Base-by-base conservation (phyloP, 2,329 filamentous ascomycete genomes). In the Coniella lustricola region DNA sequence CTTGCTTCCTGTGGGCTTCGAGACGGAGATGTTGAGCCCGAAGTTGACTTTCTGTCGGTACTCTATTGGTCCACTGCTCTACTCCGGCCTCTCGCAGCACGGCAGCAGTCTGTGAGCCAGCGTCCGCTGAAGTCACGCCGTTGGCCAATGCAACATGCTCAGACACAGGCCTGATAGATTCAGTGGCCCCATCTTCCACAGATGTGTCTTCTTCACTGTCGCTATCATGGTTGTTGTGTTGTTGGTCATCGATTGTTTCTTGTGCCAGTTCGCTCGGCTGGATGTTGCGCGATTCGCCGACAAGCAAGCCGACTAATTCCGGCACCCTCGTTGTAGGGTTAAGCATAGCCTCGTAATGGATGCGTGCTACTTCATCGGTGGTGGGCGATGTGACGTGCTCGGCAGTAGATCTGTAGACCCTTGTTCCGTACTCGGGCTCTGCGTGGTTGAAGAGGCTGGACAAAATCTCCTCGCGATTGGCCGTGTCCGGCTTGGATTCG, bases 401-500 rank as follows among this genome's bases (percentile, higher is more conserved):
- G 7, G 47, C 49, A 20, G 44, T 29, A 7, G 59, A 55, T 3
- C 59, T 57, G 16, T 58, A 59, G 44, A 64, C 64, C 4, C 62
- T 63, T 42, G 63, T 62, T 18, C 62, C 64, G 22, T 66, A 64
- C 9, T 60, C 50, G 46, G 61, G 58, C 13, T 61, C 63, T 42
- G 51, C 60, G 36, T 60, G 60, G 25, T 58, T 57, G 44, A 80
- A 79, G 3, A 79, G 59, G 17, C 69, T 74, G 12, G 69, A 71
- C 47, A 89, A 68, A 31, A 87, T 75, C 20, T 80, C 75, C 51
- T 82, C 73, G 50, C 82, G 75, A 56, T 76, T 71, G 4, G 77
- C 76, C 1, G 71, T 78, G 58, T 87, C 84, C 9, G 74, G 72
- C 25, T 72, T 70, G 56, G 83, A 79, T 36, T 79, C 74, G 46